These are phyloP conservation scores for Aureobasidium sp. DNA, from an alignment of 2,329 filamentous ascomycete species.

Conservation along the genomic window DNA sequence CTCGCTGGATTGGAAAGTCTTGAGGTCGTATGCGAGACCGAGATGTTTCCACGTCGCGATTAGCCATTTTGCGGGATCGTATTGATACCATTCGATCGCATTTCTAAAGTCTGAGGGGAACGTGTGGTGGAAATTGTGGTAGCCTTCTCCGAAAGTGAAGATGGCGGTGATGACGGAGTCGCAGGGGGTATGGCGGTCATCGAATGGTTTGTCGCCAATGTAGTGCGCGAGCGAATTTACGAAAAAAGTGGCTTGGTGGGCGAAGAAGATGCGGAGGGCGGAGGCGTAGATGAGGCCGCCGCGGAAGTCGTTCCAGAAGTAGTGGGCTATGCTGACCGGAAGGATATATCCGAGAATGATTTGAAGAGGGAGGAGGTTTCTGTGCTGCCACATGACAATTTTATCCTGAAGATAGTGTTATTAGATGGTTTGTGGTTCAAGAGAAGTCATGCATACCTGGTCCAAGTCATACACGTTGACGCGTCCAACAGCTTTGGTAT, in stretches of 20 bases:
- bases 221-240: constrained; percentile 88
- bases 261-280: constrained; percentile 79
- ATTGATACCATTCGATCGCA: constrained; percentile 84
- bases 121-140: constrained; percentile 95
- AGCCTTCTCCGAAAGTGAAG: constrained; percentile 78
- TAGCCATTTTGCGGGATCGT: constrained; percentile 85
- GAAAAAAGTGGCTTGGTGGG: constrained; percentile 87
- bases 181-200: constrained; percentile 84
- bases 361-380: constrained; percentile 74
- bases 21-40: constrained; percentile 77
- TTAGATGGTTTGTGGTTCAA: not conserved
- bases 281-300: constrained; percentile 80
- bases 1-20: constrained; percentile 85
- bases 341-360: constrained; percentile 69
- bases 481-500: constrained; percentile 78
- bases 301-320: constrained; percentile 72
- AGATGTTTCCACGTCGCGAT: constrained; percentile 80
- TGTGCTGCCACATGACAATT: constrained; percentile 82
- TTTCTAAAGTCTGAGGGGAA: constrained; percentile 91
- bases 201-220: constrained; percentile 86
- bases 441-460: constrained; percentile 37
- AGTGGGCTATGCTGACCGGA: constrained; percentile 66
- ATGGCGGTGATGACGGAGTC: constrained; percentile 81
- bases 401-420: constrained; percentile 44
- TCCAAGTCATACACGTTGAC: constrained; percentile 85